Evolutionary conservation across 2,329 filamentous ascomycete species (phyloP).

Genomic region (Ophiostoma populinum): DNA sequence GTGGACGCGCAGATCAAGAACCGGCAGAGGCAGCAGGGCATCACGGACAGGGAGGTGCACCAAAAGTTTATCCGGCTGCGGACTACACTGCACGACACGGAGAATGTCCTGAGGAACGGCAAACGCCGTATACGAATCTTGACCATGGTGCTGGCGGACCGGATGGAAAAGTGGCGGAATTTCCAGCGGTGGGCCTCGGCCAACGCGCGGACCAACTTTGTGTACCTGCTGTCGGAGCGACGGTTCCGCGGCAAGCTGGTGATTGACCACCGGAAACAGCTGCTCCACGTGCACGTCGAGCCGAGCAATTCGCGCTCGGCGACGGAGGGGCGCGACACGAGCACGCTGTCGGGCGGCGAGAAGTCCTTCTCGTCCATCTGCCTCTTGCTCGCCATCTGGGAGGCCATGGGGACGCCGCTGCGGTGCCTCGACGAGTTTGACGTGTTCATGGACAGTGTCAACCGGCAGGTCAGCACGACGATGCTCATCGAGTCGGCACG

Average conservation of each 20-base stretch:
- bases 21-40: conserved; percentile 40
- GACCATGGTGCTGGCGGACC: conserved; percentile 45
- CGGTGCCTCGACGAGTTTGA: conserved; percentile 96
- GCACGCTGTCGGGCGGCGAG: conserved; percentile 86
- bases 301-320: conserved; percentile 52
- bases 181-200: conserved; percentile 77
- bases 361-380: conserved; percentile 98
- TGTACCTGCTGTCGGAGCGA: conserved; percentile 74
- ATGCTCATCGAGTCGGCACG: conserved; percentile 81
- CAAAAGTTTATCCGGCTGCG: conserved; percentile 25
- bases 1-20: conserved; percentile 41
- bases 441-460: conserved; percentile 98
- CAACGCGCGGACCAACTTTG: conserved; percentile 73
- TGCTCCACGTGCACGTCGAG: conserved; percentile 62
- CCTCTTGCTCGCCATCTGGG: conserved; percentile 82
- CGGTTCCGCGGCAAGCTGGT: conserved; percentile 70
- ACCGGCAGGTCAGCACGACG: conserved; percentile 79
- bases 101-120: conserved; percentile 27
- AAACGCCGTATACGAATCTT: conserved; percentile 24
- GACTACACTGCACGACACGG: conserved; percentile 23
- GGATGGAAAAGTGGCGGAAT: conserved; percentile 57
- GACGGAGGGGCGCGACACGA: conserved; percentile 61
- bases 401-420: conserved; percentile 91
- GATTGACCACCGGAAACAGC: conserved; percentile 58
- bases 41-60: conserved; percentile 46